Conservation (phyloP, 2,329 filamentous ascomycete genomes). For the Leptographium radiaticola region DNA sequence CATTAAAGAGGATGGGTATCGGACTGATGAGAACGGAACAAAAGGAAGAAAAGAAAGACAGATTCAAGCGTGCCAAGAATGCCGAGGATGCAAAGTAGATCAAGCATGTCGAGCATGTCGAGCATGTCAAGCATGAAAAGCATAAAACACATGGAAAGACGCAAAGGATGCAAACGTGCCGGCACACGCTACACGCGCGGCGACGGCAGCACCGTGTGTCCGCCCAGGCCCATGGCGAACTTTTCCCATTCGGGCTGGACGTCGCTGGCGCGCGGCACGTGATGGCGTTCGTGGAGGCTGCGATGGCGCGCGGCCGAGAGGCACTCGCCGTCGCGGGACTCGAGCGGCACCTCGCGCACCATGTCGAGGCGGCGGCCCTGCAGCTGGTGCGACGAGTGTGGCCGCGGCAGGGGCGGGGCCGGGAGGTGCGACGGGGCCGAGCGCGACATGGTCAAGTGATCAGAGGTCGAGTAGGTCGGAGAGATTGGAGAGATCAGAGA, state of each 20-base stretch:
- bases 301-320: slow-evolving; percentile 3
- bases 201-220: slow-evolving; percentile 19
- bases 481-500: too few relatives aligned
- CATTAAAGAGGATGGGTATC: not conserved
- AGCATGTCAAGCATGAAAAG: not conserved
- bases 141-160: not conserved
- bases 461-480: too few relatives aligned
- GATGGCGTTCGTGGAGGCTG: slow-evolving; percentile 4
- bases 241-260: slow-evolving; percentile 29
- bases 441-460: not conserved
- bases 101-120: not conserved
- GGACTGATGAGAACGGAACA: not conserved
- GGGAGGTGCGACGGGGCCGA: not conserved
- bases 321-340: slow-evolving; percentile 2
- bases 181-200: not conserved
- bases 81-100: not conserved
- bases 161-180: not conserved
- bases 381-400: not conserved
- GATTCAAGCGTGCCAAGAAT: not conserved
- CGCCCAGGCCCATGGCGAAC: slow-evolving; percentile 29
- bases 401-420: not conserved
- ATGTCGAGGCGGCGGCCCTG: slow-evolving; percentile 4
- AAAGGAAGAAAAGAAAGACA: not conserved
- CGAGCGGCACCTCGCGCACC: slow-evolving; percentile 5
- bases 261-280: slow-evolving; percentile 10